Evolutionary conservation across 352 stramenopile species (phyloP), one percentile per base, ranked within the genome.

Genomic region (Pelagophyceae sp.): DNA sequence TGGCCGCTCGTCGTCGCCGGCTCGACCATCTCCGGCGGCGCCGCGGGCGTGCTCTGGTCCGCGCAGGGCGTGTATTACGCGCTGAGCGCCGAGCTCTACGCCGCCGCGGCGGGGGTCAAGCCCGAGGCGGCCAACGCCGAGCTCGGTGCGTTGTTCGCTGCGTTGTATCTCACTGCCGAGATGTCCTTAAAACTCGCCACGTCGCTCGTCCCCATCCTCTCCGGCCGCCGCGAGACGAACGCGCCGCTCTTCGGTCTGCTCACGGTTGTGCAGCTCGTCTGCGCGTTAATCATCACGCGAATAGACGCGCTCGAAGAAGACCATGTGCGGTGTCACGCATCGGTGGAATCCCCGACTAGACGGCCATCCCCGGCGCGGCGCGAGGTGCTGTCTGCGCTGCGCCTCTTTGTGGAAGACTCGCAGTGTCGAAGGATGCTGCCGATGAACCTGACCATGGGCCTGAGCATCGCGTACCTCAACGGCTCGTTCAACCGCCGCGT

Each of bases 11-110:
- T 58, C 38, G 1, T 74, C 6, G 67, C 35, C 67, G 67, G 67
- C 23, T 17, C 67, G 38, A 31, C 67, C 17, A 5, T 74, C 67
- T 33, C 35, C 38, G 67, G 67, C 20, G 67, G 11, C 38, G 67
- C 67, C 15, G 33, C 67, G 20, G 67, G 67, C 33, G 29, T 32
- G 15, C 33, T 74, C 67, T 74, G 67, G 67, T 19, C 67, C 3
- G 67, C 67, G 2, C 67, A 74, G 67, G 67, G 67, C 67, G 67
- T 54, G 15, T 74, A 58, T n/a, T 74, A 37, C 67, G 67, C 67
- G 11, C 3, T 1, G 25, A 35, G 2, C 33, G 67, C 67, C 38
- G 67, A 74, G 38, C 35, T 19, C 11, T 74, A 74, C 67, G 67
- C 67, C 2, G 67, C 27, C 6, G 15, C 23, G 35, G 38, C 67